Evolutionary conservation across 2,329 filamentous ascomycete genomes (phyloP).

Genomic region (Penicillium occitanis): DNA sequence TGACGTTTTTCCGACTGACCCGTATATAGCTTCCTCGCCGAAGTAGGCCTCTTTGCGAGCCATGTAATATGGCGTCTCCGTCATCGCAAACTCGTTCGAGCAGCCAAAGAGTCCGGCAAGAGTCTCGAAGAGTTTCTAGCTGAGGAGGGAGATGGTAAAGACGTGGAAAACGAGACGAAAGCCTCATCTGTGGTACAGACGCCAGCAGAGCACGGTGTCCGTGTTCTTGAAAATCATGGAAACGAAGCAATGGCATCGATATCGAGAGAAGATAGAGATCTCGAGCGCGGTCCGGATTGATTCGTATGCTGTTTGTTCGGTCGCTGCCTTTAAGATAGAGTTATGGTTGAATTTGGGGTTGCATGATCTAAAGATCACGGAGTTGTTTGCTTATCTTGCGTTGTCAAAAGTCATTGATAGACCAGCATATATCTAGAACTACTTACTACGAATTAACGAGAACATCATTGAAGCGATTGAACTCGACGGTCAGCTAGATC

Average conservation of each 20-base stretch:
- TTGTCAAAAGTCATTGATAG: neutral
- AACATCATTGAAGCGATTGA: neutral
- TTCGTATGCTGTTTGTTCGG: neutral
- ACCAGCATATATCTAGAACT: neutral
- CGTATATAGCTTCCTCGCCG: conserved; percentile 52
- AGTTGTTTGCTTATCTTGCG: neutral
- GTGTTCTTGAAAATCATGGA: neutral
- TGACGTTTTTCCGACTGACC: neutral
- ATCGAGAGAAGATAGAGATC: neutral
- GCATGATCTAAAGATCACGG: neutral
- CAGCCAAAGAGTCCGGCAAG: conserved; percentile 53
- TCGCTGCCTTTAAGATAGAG: neutral
- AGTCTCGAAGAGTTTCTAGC: conserved; percentile 57
- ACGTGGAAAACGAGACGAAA: neutral
- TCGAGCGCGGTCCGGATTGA: conserved; percentile 9
- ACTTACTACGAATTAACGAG: neutral
- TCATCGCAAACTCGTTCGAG: conserved; percentile 53
- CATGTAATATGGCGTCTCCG: conserved; percentile 61
- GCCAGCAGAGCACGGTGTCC: neutral
- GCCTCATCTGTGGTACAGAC: neutral
- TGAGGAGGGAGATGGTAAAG: neutral
- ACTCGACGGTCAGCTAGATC: neutral
- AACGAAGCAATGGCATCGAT: neutral
- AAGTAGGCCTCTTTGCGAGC: conserved; percentile 60
- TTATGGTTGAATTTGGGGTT: neutral